A percentile compares a stretch with the other conserved stretches of the same genome.
These are phyloP conservation scores for Zoysia japonica DNA, from an alignment of 176 grass and related monocot species.

Conservation along the genomic window DNA sequence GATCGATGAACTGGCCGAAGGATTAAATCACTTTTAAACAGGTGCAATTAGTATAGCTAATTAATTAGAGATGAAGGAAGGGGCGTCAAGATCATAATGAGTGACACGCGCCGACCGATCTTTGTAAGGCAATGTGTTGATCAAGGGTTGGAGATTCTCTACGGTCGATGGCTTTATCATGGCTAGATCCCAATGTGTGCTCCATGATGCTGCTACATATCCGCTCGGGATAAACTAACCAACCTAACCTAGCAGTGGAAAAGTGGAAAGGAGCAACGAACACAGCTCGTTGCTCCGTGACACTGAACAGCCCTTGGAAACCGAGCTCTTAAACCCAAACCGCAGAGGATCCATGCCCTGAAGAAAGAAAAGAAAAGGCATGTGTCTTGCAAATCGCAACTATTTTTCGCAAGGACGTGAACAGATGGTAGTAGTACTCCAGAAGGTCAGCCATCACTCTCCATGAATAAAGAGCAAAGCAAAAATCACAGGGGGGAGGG, in stretches of 20 bases:
- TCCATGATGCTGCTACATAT: slow-evolving; percentile 1
- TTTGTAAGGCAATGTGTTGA: slow-evolving; percentile 16
- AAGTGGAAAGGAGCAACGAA: not conserved
- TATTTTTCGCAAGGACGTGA: too few species aligned
- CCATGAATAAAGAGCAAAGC: slow-evolving; percentile 13
- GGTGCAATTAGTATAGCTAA: not conserved
- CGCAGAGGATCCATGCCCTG: not conserved
- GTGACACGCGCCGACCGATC: slow-evolving; percentile 9
- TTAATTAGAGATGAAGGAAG: not conserved
- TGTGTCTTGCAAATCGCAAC: slow-evolving; percentile 4
- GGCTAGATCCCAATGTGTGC: slow-evolving; percentile 32
- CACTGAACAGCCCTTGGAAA: too few species aligned
- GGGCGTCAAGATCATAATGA: slow-evolving; percentile 34
- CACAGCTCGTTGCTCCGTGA: not conserved
- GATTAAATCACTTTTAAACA: not conserved
- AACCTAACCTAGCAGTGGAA: not conserved
- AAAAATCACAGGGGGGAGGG: not conserved
- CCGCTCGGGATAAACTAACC: not conserved
- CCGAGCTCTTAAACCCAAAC: too few species aligned
- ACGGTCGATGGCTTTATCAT: slow-evolving; percentile 41
- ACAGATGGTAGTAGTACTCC: not conserved
- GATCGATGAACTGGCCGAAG: too few species aligned
- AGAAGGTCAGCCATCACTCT: slow-evolving; percentile 54
- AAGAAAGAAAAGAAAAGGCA: not conserved
- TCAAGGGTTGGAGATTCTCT: slow-evolving; percentile 34